These are phyloP conservation scores for Quercus phellos DNA, from an alignment of 331 rosid genomes.

Conservation along the genomic window DNA sequence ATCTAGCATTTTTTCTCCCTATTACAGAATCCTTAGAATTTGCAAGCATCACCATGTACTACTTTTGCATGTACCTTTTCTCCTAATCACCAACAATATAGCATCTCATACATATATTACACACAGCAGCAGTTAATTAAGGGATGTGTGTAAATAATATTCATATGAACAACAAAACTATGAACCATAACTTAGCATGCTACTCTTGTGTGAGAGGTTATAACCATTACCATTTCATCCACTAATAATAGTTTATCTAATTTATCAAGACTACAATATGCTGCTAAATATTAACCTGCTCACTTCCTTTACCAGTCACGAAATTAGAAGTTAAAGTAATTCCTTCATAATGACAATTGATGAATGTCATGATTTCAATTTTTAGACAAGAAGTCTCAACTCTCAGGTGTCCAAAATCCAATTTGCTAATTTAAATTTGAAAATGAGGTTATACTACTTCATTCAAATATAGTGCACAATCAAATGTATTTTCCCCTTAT, in stretches of 20 bases:
- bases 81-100: background rate
- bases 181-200: background rate
- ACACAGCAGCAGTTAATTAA: background rate
- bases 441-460: background rate
- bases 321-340: background rate
- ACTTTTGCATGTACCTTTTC: background rate
- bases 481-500: background rate
- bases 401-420: background rate
- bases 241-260: background rate
- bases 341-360: background rate
- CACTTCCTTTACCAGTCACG: background rate
- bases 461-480: background rate
- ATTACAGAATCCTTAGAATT: background rate
- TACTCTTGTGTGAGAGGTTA: background rate
- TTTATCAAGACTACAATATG: background rate
- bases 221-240: background rate
- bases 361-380: background rate
- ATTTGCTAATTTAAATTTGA: background rate
- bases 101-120: background rate
- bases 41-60: background rate
- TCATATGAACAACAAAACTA: background rate
- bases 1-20: background rate
- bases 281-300: background rate
- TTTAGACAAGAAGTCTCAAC: background rate
- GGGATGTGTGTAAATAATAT: background rate